Conservation (phyloP, 805 yeast species). For the Kuraishia cidri region DNA sequence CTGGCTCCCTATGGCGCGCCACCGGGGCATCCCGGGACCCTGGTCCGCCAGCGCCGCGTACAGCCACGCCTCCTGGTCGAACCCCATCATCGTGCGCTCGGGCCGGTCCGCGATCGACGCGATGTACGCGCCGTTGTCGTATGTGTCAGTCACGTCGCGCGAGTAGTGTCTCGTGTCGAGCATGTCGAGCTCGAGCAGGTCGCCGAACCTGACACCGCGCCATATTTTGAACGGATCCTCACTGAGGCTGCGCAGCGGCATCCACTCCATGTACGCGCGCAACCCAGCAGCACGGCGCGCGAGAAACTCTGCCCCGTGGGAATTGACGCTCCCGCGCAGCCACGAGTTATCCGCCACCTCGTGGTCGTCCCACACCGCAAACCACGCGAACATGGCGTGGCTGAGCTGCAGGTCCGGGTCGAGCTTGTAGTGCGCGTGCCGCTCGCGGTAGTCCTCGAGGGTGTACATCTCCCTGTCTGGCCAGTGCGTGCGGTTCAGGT, state of each 20-base stretch:
- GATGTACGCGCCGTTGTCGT: slow-evolving; percentile 10
- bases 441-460: slow-evolving; percentile 11
- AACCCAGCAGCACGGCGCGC: slow-evolving; percentile 9
- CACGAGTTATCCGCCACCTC: slow-evolving; percentile 17
- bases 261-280: slow-evolving; percentile 16
- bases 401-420: slow-evolving; percentile 12
- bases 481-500: slow-evolving; percentile 8
- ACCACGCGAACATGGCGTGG: slow-evolving; percentile 14
- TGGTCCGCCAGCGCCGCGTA: slow-evolving; percentile 8
- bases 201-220: slow-evolving; percentile 13
- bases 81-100: slow-evolving; percentile 16
- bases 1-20: slow-evolving; percentile 11
- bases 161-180: slow-evolving; percentile 14
- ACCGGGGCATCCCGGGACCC: slow-evolving; percentile 7
- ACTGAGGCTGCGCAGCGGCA: slow-evolving; percentile 12
- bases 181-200: slow-evolving; percentile 11
- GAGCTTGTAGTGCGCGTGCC: slow-evolving; percentile 12
- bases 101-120: slow-evolving; percentile 8
- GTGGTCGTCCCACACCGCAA: slow-evolving; percentile 18
- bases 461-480: slow-evolving; percentile 12
- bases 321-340: slow-evolving; percentile 13
- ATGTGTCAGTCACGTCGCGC: slow-evolving; percentile 15
- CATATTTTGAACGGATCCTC: slow-evolving; percentile 9
- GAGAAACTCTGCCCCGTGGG: slow-evolving; percentile 11
- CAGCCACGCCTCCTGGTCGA: slow-evolving; percentile 16